Conservation (phyloP, 2,329 filamentous ascomycete genomes). For the Stachybotrys chartarum region DNA sequence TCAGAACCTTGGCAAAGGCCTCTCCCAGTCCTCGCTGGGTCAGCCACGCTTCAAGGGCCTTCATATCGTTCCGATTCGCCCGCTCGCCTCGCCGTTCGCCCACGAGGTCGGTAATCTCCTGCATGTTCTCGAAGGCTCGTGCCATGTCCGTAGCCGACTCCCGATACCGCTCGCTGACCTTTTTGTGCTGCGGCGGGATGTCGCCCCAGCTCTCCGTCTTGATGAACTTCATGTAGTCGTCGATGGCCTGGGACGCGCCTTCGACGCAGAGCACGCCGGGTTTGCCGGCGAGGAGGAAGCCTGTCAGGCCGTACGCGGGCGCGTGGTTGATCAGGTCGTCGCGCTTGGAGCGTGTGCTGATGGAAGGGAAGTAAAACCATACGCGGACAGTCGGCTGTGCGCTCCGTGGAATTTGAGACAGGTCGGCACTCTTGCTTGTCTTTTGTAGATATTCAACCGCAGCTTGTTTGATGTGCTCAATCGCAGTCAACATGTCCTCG, state of each 20-base stretch:
- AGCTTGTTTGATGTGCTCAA: conserved; percentile 35
- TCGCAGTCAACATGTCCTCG: conserved; percentile 35
- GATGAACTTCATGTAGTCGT: conserved; percentile 56
- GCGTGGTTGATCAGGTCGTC: conserved; percentile 49
- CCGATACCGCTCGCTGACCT: conserved; percentile 49
- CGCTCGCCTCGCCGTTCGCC: conserved; percentile 40
- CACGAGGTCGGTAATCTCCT: conserved; percentile 44
- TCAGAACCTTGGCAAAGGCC: conserved; percentile 16
- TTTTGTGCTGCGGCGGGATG: conserved; percentile 55
- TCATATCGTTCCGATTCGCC: conserved; percentile 46
- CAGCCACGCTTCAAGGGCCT: conserved; percentile 43
- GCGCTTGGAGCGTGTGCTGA: conserved; percentile 51
- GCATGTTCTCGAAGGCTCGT: conserved; percentile 47
- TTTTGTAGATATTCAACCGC: conserved; percentile 20
- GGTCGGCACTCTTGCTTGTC: conserved; percentile 2
- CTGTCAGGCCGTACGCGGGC: conserved; percentile 44
- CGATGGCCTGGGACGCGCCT: conserved; percentile 37
- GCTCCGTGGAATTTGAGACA: not conserved
- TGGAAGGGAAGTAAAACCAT: conserved; percentile 58
- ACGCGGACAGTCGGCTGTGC: conserved; percentile 36
- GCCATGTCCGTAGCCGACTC: conserved; percentile 23
- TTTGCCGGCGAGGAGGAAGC: conserved; percentile 54
- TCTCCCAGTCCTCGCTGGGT: conserved; percentile 21
- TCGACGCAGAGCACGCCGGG: conserved; percentile 48
- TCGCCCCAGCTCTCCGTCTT: conserved; percentile 58